Conservation (phyloP, 140 eudicot genomes). For the Oenanthe javanica region DNA sequence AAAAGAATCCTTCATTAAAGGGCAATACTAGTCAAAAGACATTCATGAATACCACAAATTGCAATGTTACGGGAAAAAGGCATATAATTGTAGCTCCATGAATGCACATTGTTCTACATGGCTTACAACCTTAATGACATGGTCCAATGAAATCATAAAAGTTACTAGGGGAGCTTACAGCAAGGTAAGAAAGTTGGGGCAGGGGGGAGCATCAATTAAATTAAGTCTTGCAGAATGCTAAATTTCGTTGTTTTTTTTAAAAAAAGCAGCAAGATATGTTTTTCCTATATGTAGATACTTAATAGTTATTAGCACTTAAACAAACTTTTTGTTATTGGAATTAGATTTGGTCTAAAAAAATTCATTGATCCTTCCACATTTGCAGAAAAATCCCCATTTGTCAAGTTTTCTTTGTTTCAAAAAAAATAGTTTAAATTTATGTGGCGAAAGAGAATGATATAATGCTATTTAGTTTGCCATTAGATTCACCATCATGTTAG, state of each 20-base stretch:
- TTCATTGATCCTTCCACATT: neutral
- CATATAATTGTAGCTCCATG: neutral
- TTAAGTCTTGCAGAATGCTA: neutral
- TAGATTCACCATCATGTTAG: neutral
- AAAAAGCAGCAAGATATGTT: neutral
- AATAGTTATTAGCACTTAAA: neutral
- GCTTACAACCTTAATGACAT: neutral
- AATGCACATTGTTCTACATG: neutral
- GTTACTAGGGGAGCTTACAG: neutral
- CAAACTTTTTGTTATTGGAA: neutral
- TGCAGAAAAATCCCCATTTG: neutral
- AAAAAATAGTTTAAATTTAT: neutral
- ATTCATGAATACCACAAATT: neutral
- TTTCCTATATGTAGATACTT: neutral
- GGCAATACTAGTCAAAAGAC: neutral
- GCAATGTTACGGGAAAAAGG: neutral
- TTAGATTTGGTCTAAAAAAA: neutral
- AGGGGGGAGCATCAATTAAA: neutral
- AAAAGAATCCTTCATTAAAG: neutral
- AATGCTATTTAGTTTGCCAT: neutral
- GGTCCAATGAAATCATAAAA: neutral
- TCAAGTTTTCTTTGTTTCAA: neutral
- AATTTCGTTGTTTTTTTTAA: too few relatives aligned
- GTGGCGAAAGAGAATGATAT: neutral
- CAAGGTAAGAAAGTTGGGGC: neutral